Percentiles rank a stretch among this genome's conserved stretches.
Conservation (phyloP, 371 early-diverging fungal species). For the Mortierella polycephala region DNA sequence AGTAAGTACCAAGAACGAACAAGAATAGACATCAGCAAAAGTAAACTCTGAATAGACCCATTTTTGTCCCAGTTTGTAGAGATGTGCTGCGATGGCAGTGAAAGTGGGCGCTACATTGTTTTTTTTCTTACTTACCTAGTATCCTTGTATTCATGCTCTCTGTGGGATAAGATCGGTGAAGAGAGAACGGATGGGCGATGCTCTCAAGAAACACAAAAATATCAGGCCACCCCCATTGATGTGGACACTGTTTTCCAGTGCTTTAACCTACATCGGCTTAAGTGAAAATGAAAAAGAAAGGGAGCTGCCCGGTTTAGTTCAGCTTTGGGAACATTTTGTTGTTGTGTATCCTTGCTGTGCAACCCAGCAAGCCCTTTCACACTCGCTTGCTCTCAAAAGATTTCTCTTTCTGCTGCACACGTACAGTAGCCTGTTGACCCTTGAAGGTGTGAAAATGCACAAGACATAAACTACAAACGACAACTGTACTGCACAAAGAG, state of each 20-base stretch:
- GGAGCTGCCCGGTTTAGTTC: no score
- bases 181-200: not conserved
- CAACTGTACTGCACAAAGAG: not conserved
- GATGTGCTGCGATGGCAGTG: not conserved
- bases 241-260: not conserved
- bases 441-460: not conserved
- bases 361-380: constrained; percentile 22
- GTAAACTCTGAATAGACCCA: no score
- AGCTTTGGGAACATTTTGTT: no score
- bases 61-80: no score
- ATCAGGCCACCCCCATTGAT: constrained; percentile 17
- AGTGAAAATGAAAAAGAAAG: constrained; percentile 6
- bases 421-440: not conserved
- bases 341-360: constrained; percentile 34
- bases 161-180: not conserved
- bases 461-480: not conserved
- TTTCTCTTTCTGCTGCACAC: constrained; percentile 1
- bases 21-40: no score
- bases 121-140: not conserved
- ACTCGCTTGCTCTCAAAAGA: not conserved
- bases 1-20: no score
- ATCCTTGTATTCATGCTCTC: not conserved
- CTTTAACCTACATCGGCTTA: not conserved
- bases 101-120: constrained; percentile 1
- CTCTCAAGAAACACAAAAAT: not conserved